phyloP scores from a whole-genome alignment of 2,329 filamentous ascomycete genomes.

The Chrysoporthe puriensis region DNA sequence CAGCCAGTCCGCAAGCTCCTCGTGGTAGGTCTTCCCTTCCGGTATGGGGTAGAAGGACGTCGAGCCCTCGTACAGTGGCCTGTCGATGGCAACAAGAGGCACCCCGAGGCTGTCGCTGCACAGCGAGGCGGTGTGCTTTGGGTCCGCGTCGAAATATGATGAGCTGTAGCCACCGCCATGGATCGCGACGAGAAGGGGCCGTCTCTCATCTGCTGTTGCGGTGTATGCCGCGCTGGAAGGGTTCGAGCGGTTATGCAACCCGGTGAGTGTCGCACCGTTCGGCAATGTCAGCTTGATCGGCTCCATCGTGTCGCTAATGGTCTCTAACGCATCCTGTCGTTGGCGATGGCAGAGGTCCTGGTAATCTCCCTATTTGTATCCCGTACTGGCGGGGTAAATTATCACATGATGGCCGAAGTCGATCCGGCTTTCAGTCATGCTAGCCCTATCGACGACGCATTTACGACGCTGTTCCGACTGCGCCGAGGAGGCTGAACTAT shows the following conservation, averaged over 20 bases:
- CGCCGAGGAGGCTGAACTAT: neutral
- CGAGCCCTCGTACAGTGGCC: conserved; percentile 31
- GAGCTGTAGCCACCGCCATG: conserved; percentile 32
- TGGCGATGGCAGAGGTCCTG: neutral
- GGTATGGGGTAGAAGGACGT: conserved; percentile 26
- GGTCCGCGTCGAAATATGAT: conserved; percentile 32
- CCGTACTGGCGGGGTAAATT: neutral
- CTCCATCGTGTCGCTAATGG: conserved; percentile 15
- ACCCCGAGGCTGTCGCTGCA: conserved; percentile 29
- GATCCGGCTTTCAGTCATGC: neutral
- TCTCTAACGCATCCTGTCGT: neutral
- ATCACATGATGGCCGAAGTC: neutral
- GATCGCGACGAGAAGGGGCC: conserved; percentile 31
- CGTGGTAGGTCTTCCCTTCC: conserved; percentile 20
- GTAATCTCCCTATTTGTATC: neutral
- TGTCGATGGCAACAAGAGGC: conserved; percentile 33
- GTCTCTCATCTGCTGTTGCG: conserved; percentile 2
- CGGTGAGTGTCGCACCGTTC: conserved; percentile 17
- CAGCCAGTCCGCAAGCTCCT: conserved; percentile 16
- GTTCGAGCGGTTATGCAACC: conserved; percentile 15
- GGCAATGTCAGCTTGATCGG: conserved; percentile 23
- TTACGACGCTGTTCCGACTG: neutral
- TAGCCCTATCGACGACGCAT: neutral
- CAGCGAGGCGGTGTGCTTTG: conserved; percentile 22
- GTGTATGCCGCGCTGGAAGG: neutral